A percentile compares a stretch with the other conserved stretches of the same genome.
Evolutionary conservation across 1,139 yeast genomes (phyloP).

Genomic region (Pichia inconspicua): DNA sequence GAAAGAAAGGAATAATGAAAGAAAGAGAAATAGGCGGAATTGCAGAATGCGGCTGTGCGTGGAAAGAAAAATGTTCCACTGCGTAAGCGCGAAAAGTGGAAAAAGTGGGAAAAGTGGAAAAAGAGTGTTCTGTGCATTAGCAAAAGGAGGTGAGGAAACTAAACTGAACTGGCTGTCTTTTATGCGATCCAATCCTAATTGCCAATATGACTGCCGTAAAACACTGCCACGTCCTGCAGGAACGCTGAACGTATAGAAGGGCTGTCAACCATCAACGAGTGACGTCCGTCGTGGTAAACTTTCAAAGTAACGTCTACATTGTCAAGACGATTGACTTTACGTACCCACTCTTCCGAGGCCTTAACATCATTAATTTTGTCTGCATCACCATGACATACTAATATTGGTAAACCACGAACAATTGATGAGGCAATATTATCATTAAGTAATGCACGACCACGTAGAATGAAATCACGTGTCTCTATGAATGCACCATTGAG

Average conservation of each 20-base stretch:
- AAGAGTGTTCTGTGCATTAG: neutral
- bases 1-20: too few species aligned
- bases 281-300: neutral
- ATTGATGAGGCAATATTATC: constrained; percentile 38
- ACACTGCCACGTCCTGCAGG: neutral
- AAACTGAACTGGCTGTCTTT: too few species aligned
- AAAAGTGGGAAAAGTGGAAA: neutral
- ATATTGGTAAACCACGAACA: constrained; percentile 35
- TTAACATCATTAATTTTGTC: constrained; percentile 29
- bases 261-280: neutral
- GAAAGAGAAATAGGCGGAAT: too few species aligned
- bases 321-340: neutral
- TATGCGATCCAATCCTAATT: too few species aligned
- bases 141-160: too few species aligned
- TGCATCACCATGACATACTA: constrained; percentile 47
- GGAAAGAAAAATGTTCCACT: neutral
- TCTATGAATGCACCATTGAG: constrained; percentile 41
- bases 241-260: neutral
- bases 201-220: neutral
- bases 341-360: neutral
- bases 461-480: constrained; percentile 55
- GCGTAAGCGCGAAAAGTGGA: neutral
- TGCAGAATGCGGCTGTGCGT: too few species aligned
- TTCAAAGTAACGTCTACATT: neutral
- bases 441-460: constrained; percentile 49